Conservation (phyloP, 208 protist species). For the Hexamita inflata region DNA sequence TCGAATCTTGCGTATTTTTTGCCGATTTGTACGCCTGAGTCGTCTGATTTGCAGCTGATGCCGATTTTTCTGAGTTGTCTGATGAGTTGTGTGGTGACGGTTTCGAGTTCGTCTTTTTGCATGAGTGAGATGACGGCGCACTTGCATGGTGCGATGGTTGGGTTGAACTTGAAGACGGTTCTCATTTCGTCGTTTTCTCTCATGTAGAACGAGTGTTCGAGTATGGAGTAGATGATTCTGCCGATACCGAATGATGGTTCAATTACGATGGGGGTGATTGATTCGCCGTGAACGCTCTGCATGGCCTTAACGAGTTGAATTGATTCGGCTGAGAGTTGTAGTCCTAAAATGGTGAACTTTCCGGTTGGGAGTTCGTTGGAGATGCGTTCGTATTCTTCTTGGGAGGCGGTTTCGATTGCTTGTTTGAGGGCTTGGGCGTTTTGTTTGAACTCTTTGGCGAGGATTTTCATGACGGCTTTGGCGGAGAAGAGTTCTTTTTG, state of each 20-base stretch:
- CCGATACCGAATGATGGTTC: slow-evolving; percentile 99
- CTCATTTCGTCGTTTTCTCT: slow-evolving; percentile 54
- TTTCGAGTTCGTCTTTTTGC: neutral
- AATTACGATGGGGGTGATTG: slow-evolving; percentile 85
- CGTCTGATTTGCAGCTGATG: slow-evolving; percentile 67
- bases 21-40: slow-evolving; percentile 74
- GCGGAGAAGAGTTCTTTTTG: neutral
- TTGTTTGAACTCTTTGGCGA: slow-evolving; percentile 17
- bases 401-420: slow-evolving; percentile 18
- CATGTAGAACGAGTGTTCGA: slow-evolving; percentile 86
- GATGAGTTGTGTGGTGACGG: neutral
- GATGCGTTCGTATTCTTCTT: neutral
- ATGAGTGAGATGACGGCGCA: slow-evolving; percentile 4
- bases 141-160: slow-evolving; percentile 17
- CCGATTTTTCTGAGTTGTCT: slow-evolving; percentile 40
- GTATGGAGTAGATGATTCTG: slow-evolving; percentile 81
- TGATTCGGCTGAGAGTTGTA: too few species aligned
- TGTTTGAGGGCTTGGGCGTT: slow-evolving; percentile 23
- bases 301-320: slow-evolving; percentile 38
- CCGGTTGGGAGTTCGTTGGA: neutral
- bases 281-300: slow-evolving; percentile 15
- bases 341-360: slow-evolving; percentile 33
- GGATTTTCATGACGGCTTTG: slow-evolving; percentile 15
- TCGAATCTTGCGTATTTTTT: slow-evolving; percentile 86
- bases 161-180: slow-evolving; percentile 34